Evolutionary conservation across 2,329 filamentous ascomycete genomes (phyloP).

Genomic region (Graphilbum sp.): DNA sequence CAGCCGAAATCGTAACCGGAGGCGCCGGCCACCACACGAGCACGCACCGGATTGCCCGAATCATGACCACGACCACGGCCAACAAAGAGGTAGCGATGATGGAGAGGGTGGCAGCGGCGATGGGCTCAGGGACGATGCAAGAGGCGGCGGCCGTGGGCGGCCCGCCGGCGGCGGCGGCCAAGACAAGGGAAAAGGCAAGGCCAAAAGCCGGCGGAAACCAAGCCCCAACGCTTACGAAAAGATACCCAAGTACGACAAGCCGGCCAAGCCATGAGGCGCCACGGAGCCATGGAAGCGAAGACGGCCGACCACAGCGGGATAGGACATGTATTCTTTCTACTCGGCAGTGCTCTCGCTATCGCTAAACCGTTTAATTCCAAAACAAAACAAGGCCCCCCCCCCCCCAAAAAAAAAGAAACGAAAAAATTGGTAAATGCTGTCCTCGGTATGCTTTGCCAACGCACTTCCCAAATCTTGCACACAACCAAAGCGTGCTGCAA

Average conservation of each 20-base stretch:
- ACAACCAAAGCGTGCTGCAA: no score
- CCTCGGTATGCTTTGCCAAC: no score
- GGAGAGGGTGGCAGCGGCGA: constrained; percentile 15
- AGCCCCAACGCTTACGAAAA: constrained; percentile 76
- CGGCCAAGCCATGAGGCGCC: constrained; percentile 10
- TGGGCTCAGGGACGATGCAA: not conserved
- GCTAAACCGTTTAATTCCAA: no score
- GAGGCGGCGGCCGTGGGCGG: not conserved
- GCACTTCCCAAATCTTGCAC: no score
- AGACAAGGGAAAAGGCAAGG: constrained; percentile 15
- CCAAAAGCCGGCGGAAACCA: constrained; percentile 32
- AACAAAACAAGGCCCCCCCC: no score
- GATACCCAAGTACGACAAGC: constrained; percentile 35
- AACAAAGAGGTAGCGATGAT: constrained; percentile 17
- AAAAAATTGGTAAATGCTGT: no score
- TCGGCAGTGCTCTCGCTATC: no score
- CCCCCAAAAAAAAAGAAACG: no score
- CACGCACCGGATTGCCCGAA: constrained; percentile 21
- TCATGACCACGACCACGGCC: constrained; percentile 23
- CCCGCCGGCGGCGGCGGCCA: no score
- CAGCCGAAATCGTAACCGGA: constrained; percentile 12
- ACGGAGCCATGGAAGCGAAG: not conserved
- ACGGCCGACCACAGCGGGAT: no score
- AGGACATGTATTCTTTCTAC: no score
- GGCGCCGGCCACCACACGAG: constrained; percentile 12